A percentile compares a stretch with the other conserved stretches of the same genome.
Evolutionary conservation across 495 filamentous ascomycete genomes (phyloP).

Genomic region (Jackrogersella multiformis): DNA sequence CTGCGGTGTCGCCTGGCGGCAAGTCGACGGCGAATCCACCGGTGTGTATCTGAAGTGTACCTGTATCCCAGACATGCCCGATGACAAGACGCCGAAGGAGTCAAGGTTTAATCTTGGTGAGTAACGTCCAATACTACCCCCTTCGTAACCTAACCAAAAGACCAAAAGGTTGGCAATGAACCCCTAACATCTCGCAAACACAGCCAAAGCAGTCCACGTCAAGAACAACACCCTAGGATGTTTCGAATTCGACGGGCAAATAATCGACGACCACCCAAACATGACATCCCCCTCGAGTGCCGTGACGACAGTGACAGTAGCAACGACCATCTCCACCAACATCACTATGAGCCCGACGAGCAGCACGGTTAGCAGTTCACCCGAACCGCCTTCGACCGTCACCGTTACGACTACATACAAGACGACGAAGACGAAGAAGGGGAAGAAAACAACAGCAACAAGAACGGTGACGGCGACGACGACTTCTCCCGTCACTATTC

Average conservation of each 20-base stretch:
- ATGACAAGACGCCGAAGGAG: background rate
- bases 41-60: background rate
- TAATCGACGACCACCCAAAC: background rate
- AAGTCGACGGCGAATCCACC: background rate
- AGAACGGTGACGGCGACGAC: background rate
- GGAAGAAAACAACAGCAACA: background rate
- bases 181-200: background rate
- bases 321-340: background rate
- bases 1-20: background rate
- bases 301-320: background rate
- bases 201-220: background rate
- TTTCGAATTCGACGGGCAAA: background rate
- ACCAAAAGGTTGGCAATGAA: background rate
- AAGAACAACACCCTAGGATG: constrained; percentile 4
- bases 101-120: background rate
- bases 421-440: constrained; percentile 5
- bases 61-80: background rate
- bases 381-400: background rate
- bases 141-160: background rate
- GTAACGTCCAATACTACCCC: no score
- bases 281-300: background rate
- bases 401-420: background rate
- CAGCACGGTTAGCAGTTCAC: background rate
- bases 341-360: background rate
- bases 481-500: background rate